phyloP scores from a whole-genome alignment of 2,329 filamentous ascomycete genomes.

The Claviceps digitariae region DNA sequence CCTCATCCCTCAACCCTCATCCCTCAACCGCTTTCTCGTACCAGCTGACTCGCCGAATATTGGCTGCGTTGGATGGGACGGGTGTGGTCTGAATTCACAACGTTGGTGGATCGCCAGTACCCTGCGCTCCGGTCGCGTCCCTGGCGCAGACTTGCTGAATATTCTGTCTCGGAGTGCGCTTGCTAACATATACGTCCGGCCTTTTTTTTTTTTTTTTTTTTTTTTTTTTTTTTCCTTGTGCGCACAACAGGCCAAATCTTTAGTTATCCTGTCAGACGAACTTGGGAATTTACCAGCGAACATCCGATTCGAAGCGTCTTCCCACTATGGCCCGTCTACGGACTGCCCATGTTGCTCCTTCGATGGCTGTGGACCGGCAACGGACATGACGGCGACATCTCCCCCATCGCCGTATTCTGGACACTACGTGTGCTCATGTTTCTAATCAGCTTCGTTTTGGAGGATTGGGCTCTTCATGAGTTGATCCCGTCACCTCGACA shows the following conservation, averaged over 20 bases:
- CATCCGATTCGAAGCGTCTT: constrained; percentile 90
- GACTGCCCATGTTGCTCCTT: constrained; percentile 81
- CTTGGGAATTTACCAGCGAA: constrained; percentile 91
- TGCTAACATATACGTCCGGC: background rate
- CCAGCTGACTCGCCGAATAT: background rate
- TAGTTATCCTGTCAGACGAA: constrained; percentile 74
- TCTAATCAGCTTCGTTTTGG: constrained; percentile 83
- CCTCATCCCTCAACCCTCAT: background rate
- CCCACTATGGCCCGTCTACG: constrained; percentile 91
- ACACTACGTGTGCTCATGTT: constrained; percentile 84
- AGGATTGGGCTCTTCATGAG: constrained; percentile 96
- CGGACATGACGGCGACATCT: constrained; percentile 59
- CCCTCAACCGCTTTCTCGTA: background rate
- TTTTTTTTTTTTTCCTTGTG: background rate
- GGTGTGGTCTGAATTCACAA: background rate
- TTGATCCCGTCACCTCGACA: constrained; percentile 62
- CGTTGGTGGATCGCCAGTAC: background rate
- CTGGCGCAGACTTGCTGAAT: background rate
- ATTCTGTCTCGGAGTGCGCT: background rate
- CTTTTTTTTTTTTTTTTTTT: too few species aligned
- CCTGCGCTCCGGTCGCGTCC: background rate
- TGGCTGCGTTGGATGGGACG: background rate
- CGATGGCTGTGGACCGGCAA: constrained; percentile 88
- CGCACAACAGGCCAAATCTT: constrained; percentile 67
- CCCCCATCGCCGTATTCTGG: constrained; percentile 83